Evolutionary conservation across 805 yeast species (phyloP).

Genomic region (Cyberlindnera misumaiensis): DNA sequence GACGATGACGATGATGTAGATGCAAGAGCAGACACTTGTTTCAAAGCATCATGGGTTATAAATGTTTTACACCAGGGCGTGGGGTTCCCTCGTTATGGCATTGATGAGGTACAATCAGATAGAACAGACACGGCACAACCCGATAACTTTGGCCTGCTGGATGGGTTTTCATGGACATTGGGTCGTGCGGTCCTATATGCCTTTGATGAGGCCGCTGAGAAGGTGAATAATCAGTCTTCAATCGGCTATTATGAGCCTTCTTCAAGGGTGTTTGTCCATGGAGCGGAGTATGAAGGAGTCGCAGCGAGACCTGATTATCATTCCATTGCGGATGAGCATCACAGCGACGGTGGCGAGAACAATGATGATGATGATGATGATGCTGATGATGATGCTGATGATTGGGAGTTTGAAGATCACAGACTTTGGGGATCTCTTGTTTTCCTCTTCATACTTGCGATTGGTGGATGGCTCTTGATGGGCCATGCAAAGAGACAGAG

Average conservation of each 20-base stretch:
- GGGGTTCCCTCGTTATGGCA: slow-evolving; percentile 49
- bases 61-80: slow-evolving; percentile 53
- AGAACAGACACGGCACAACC: slow-evolving; percentile 6
- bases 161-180: slow-evolving; percentile 47
- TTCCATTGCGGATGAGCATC: slow-evolving; percentile 19
- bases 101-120: slow-evolving; percentile 25
- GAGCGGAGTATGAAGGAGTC: slow-evolving; percentile 43
- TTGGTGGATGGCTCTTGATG: slow-evolving; percentile 28
- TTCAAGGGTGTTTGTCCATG: slow-evolving; percentile 40
- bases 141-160: slow-evolving; percentile 37
- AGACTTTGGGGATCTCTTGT: slow-evolving; percentile 32
- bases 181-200: slow-evolving; percentile 61
- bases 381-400: slow-evolving; percentile 35
- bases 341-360: slow-evolving; percentile 17
- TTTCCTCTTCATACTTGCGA: slow-evolving; percentile 25
- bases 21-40: slow-evolving; percentile 49
- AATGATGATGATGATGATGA: slow-evolving; percentile 25
- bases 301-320: slow-evolving; percentile 32
- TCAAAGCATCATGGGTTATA: slow-evolving; percentile 53
- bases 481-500: slow-evolving; percentile 25
- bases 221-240: slow-evolving; percentile 6
- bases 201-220: slow-evolving; percentile 38
- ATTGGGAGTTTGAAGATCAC: slow-evolving; percentile 25
- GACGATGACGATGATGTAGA: slow-evolving; percentile 25
- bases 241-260: slow-evolving; percentile 45